Percentiles rank a stretch among this genome's conserved stretches.
Conservation (phyloP, 208 protist genomes). For the Strigomonas culicis region DNA sequence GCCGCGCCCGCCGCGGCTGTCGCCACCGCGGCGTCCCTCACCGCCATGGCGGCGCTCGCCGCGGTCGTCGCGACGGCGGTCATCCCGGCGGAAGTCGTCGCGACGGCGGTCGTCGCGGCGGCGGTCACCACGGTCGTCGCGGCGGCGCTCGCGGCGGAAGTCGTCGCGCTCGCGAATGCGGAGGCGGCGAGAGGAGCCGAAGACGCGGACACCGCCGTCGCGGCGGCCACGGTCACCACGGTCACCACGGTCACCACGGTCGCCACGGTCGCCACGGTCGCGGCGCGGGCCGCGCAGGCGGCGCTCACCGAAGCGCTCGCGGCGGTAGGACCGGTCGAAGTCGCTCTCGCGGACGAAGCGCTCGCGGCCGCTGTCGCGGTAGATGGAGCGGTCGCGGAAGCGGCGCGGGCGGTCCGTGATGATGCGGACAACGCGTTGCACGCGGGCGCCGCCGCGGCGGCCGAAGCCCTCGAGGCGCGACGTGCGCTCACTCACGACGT, state of each 20-base stretch:
- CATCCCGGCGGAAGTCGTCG: neutral
- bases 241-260: conserved; percentile 5
- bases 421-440: conserved; percentile 44
- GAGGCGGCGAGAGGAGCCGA: conserved; percentile 45
- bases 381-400: conserved; percentile 68
- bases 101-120: neutral
- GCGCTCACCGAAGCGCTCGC: conserved; percentile 41
- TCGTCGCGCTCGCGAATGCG: conserved; percentile 26
- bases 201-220: conserved; percentile 11
- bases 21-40: conserved; percentile 13
- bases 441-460: conserved; percentile 68
- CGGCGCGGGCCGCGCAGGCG: conserved; percentile 7
- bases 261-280: conserved; percentile 9
- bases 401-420: conserved; percentile 15
- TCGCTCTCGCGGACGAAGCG: conserved; percentile 81
- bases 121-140: conserved; percentile 5
- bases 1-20: conserved; percentile 12
- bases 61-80: conserved; percentile 15
- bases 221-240: conserved; percentile 15
- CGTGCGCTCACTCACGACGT: conserved; percentile 67
- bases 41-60: conserved; percentile 18
- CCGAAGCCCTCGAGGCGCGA: conserved; percentile 82
- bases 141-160: neutral
- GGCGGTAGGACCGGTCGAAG: conserved; percentile 54
- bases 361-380: conserved; percentile 49